Evolutionary conservation across 2,329 filamentous ascomycete species (phyloP), one percentile per base, ranked within the genome.

Genomic region (Diaporthe destruens): DNA sequence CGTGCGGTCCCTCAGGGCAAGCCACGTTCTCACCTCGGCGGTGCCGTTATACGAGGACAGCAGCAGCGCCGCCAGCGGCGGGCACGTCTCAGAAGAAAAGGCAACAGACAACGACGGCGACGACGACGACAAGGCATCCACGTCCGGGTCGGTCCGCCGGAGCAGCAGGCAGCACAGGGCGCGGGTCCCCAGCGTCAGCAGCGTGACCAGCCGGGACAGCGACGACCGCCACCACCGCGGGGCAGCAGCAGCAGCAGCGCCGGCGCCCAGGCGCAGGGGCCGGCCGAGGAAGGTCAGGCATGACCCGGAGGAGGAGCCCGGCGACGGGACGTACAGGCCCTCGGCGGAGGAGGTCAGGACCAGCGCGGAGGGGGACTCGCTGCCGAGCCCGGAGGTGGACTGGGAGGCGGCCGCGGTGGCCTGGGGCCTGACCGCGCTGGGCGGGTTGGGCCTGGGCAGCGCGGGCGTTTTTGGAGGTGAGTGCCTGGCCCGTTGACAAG

Each of bases 381-480:
- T 84, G n/a, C 82, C 81, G 1, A 79, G 80, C 11, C 77, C 80
- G 14, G 84, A 83, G 14, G 77, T 83, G 42, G 85, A 87, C 74
- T 84, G 84, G 83, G 86, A 88, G 74, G 79, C 83, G 12, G 84
- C 83, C 2, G 82, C 85, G 8, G 78, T 87, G 32, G 79, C 82
- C 5, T 87, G 85, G 85, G 85, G 84, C 2, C 75, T 87, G 59
- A 81, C 82, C 16, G 81, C 80, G 20, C 68, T 85, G 18, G 83
- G 83, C 1, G 86, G 86, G 1, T 76, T 88, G 32, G 85, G 85
- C 3, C 77, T 80, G 53, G 85, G 84, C 12, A 83, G 81, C 72
- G 82, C 85, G 18, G 84, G 83, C 16, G 84, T 87, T 4, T 85
- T 84, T 76, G 86, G 85, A 3, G 85, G 80, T 1, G 85, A 87